Conservation (phyloP, 2,329 filamentous ascomycete genomes). For the Xylariaceae sp. region DNA sequence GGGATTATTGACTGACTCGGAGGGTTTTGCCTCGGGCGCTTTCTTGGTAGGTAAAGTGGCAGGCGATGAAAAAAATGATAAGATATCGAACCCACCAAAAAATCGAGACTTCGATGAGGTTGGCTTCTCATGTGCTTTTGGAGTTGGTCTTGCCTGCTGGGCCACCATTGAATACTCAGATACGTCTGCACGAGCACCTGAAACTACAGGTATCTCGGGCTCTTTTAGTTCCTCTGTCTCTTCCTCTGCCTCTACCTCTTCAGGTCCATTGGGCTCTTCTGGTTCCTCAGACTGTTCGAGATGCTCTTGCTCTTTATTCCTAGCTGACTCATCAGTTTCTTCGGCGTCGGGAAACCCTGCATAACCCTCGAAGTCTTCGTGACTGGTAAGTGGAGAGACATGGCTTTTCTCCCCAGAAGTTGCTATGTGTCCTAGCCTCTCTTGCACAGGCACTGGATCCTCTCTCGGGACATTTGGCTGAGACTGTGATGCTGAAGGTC, state of each 20-base stretch:
- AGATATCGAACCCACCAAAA: conserved; percentile 52
- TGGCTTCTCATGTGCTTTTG: conserved; percentile 32
- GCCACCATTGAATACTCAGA: conserved; percentile 55
- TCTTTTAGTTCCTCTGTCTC: conserved; percentile 8
- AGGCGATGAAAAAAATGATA: conserved; percentile 65
- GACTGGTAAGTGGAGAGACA: conserved; percentile 4
- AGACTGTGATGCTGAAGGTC: conserved; percentile 24
- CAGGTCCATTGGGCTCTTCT: background rate
- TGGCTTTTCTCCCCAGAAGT: background rate
- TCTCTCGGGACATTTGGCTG: conserved; percentile 19
- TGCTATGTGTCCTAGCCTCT: conserved; percentile 3
- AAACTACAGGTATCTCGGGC: background rate
- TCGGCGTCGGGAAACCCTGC: conserved; percentile 14
- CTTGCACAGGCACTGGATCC: background rate
- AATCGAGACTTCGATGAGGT: conserved; percentile 33
- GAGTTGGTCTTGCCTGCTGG: conserved; percentile 33
- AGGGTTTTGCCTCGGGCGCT: conserved; percentile 18
- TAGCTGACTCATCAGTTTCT: conserved; percentile 4
- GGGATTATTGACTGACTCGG: conserved; percentile 18
- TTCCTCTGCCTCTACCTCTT: conserved; percentile 4
- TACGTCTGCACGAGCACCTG: conserved; percentile 25
- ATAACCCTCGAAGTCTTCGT: conserved; percentile 15
- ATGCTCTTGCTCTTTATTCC: conserved; percentile 3
- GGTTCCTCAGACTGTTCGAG: conserved; percentile 5
- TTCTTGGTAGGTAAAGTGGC: conserved; percentile 47